Percentiles rank a stretch among this genome's conserved stretches.
Conservation (phyloP, 2,329 filamentous ascomycete species). For the Trichoderma harzianum region DNA sequence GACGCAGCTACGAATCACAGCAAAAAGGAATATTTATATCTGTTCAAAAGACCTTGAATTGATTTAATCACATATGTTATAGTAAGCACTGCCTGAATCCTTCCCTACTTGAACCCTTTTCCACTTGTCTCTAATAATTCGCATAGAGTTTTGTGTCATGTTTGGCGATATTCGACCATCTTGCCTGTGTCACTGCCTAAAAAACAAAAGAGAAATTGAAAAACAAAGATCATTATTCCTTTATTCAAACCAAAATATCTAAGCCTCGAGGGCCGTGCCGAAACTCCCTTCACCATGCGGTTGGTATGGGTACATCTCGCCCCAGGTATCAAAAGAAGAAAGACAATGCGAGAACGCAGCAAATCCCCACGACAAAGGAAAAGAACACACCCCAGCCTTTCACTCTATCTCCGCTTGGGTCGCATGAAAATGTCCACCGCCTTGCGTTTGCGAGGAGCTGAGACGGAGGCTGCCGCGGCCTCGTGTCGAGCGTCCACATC, state of each 20-base stretch:
- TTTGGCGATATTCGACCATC: not conserved
- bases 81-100: not conserved
- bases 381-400: not conserved
- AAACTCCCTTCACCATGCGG: conserved; percentile 14
- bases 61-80: not conserved
- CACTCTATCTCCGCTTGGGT: conserved; percentile 37
- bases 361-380: conserved; percentile 2
- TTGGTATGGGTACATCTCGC: not conserved
- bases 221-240: not conserved
- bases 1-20: too few relatives aligned
- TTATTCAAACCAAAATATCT: not conserved
- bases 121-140: not conserved
- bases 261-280: not conserved
- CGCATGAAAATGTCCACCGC: conserved; percentile 50
- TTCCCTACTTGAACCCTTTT: not conserved
- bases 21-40: not conserved
- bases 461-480: not conserved
- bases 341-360: not conserved
- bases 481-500: not conserved
- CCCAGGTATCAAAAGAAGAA: conserved; percentile 10
- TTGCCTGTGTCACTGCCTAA: not conserved
- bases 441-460: conserved; percentile 40
- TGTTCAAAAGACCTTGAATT: not conserved
- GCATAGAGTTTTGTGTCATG: not conserved
- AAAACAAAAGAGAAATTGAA: not conserved